These are phyloP conservation scores for Claviceps sp. DNA, from an alignment of 2,329 filamentous ascomycete genomes.

Conservation along the genomic window DNA sequence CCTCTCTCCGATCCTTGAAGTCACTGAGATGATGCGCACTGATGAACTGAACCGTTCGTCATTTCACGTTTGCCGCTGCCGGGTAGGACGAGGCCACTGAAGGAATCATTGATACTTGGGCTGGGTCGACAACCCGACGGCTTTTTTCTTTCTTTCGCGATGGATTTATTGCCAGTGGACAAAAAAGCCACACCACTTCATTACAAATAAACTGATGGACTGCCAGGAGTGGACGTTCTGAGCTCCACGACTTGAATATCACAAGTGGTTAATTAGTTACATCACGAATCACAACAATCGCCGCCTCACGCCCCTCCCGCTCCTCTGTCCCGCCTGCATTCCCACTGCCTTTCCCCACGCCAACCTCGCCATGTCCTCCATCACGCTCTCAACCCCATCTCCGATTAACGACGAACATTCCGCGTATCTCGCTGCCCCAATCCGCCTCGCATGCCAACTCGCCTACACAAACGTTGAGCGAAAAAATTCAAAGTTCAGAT, in stretches of 20 bases:
- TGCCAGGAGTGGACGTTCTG: too few species aligned
- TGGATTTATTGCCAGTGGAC: too few species aligned
- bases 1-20: background rate
- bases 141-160: background rate
- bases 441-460: slow-evolving; percentile 17
- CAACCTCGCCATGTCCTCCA: slow-evolving; percentile 15
- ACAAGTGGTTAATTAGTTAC: too few species aligned
- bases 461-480: slow-evolving; percentile 12
- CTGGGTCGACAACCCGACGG: background rate
- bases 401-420: slow-evolving; percentile 25
- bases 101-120: background rate
- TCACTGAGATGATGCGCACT: background rate
- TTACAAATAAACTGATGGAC: too few species aligned
- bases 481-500: background rate
- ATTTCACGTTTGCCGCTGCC: background rate
- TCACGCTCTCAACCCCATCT: slow-evolving; percentile 18
- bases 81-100: background rate
- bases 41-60: background rate
- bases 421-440: slow-evolving; percentile 17
- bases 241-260: too few species aligned
- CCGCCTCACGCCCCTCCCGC: background rate
- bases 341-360: slow-evolving; percentile 11
- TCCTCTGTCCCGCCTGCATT: background rate
- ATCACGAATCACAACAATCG: background rate
- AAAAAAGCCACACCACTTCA: too few species aligned